Conservation (phyloP, 2,329 filamentous ascomycete species). For the Fusarium devonianum region DNA sequence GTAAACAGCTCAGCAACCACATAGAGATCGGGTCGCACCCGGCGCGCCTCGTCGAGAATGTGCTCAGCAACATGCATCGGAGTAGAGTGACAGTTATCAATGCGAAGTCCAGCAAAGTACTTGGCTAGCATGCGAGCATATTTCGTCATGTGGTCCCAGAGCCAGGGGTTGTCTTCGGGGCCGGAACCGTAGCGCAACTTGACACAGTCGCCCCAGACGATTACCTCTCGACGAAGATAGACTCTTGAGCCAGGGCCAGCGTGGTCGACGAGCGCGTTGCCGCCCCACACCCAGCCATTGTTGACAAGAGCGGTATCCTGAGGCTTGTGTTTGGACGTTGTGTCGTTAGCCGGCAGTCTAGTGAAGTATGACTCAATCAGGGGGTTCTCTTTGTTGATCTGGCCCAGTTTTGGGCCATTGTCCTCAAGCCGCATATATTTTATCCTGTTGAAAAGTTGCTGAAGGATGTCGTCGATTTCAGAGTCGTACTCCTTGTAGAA, state of each 20-base stretch:
- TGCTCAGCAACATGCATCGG: conserved; percentile 94
- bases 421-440: conserved; percentile 95
- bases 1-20: conserved; percentile 96
- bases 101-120: conserved; percentile 93
- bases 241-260: conserved; percentile 87
- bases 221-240: conserved; percentile 96
- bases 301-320: conserved; percentile 86
- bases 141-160: conserved; percentile 95
- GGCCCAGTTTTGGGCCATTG: conserved; percentile 85
- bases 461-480: conserved; percentile 82
- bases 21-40: conserved; percentile 85
- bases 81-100: conserved; percentile 98
- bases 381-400: conserved; percentile 77
- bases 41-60: conserved; percentile 90
- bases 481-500: conserved; percentile 92
- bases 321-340: conserved; percentile 76
- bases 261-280: conserved; percentile 92
- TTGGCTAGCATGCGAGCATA: conserved; percentile 94
- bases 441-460: conserved; percentile 92
- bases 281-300: conserved; percentile 99
- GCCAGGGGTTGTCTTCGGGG: conserved; percentile 85
- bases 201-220: conserved; percentile 98
- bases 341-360: conserved; percentile 78
- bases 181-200: conserved; percentile 89
- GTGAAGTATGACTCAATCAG: conserved; percentile 97